phyloP scores from a whole-genome alignment of 176 grass and related monocot genomes.

The Tillandsia leiboldiana region DNA sequence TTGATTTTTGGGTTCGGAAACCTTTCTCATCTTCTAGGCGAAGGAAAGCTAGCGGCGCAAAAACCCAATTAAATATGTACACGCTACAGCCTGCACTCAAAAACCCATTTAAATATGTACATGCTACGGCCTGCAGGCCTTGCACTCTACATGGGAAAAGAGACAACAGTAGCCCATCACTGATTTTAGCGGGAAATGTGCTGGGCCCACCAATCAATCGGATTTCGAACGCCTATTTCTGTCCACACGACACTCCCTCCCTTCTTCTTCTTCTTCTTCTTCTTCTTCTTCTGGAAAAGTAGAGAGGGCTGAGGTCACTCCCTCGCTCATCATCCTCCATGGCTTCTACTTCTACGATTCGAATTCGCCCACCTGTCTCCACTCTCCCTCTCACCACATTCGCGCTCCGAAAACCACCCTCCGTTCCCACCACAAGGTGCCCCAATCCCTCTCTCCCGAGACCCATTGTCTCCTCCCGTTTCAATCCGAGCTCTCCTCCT shows the following conservation, averaged over 20 bases:
- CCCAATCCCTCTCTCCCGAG: neutral
- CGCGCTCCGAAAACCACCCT: neutral
- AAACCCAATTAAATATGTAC: no score
- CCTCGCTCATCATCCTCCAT: neutral
- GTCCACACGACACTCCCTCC: neutral
- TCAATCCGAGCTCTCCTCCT: neutral
- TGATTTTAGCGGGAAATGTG: no score
- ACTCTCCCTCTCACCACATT: constrained; percentile 15
- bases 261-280: no score
- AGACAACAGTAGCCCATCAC: no score
- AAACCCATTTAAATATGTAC: no score
- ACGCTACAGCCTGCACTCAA: no score
- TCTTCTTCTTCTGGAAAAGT: neutral
- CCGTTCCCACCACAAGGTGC: constrained; percentile 3
- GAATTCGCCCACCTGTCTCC: constrained; percentile 3
- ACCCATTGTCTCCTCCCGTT: neutral
- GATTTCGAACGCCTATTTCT: neutral
- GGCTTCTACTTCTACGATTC: constrained; percentile 8
- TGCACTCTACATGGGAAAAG: no score
- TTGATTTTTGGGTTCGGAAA: no score
- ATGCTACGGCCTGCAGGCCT: no score
- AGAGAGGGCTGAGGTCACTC: neutral
- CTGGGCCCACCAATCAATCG: no score
- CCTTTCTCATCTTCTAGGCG: no score
- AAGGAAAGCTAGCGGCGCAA: no score